Conservation (phyloP, 495 filamentous ascomycete species). For the Hypoxylon subgilvum region DNA sequence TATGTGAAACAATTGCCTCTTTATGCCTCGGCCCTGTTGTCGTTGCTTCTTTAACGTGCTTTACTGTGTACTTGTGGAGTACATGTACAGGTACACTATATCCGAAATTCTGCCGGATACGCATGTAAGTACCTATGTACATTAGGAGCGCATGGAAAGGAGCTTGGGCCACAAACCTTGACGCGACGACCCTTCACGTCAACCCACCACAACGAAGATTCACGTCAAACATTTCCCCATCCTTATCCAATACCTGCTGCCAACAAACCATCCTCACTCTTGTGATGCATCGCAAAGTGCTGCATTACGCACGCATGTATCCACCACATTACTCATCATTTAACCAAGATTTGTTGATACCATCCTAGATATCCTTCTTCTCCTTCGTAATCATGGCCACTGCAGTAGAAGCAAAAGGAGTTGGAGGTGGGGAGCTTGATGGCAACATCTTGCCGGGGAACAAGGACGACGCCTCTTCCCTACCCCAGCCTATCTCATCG, state of each 20-base stretch:
- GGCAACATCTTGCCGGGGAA: conserved; percentile 49
- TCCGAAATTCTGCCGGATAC: too few relatives aligned
- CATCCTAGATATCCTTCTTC: not conserved
- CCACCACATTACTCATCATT: too few relatives aligned
- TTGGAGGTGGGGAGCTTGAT: conserved; percentile 40
- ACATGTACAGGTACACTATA: too few relatives aligned
- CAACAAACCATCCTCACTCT: not conserved
- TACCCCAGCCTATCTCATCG: conserved; percentile 40
- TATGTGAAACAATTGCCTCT: too few relatives aligned
- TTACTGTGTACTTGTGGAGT: too few relatives aligned
- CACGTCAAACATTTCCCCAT: too few relatives aligned
- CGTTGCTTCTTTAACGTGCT: too few relatives aligned
- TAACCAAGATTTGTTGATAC: too few relatives aligned
- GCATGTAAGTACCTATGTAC: too few relatives aligned
- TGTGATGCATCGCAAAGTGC: too few relatives aligned
- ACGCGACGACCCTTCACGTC: conserved; percentile 19
- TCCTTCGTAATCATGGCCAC: conserved; percentile 27
- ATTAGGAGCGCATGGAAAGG: not conserved
- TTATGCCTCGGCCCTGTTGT: too few relatives aligned
- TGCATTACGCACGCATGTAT: too few relatives aligned
- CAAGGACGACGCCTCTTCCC: conserved; percentile 36
- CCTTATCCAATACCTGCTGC: not conserved
- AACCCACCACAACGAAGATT: not conserved
- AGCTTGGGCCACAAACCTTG: conserved; percentile 24
- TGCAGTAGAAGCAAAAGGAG: conserved; percentile 33